Conservation (phyloP, 192 early-diverging fungal genomes). For the Podila minutissima region DNA sequence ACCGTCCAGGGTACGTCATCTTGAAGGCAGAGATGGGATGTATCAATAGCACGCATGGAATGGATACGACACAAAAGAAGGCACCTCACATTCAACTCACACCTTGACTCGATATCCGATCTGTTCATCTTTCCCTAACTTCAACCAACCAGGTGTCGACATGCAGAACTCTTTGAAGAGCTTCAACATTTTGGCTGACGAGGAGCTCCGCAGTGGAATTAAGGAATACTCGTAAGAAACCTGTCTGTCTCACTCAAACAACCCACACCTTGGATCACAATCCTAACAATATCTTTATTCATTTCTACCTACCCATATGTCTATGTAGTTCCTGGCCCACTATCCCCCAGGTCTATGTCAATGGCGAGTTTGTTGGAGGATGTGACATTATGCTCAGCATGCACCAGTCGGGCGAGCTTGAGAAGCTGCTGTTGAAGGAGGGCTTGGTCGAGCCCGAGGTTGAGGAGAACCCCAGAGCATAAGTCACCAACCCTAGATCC, state of each 20-base stretch:
- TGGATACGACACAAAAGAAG: too few species aligned
- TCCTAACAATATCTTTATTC: background rate
- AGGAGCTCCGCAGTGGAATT: constrained; percentile 90
- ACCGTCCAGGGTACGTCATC: constrained; percentile 68
- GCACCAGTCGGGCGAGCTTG: constrained; percentile 90
- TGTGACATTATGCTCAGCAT: constrained; percentile 93
- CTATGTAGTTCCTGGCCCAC: constrained; percentile 86
- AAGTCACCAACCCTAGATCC: background rate
- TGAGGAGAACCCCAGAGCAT: constrained; percentile 46
- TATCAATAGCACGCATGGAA: background rate
- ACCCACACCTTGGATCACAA: background rate
- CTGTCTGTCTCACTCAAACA: background rate
- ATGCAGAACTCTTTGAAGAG: constrained; percentile 68
- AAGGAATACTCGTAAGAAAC: constrained; percentile 85
- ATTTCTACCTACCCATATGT: background rate
- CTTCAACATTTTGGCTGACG: constrained; percentile 90
- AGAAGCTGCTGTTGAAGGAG: constrained; percentile 80
- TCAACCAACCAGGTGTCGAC: constrained; percentile 72
- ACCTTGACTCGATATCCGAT: background rate
- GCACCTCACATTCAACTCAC: background rate
- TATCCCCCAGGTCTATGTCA: constrained; percentile 95
- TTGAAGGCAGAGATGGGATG: background rate
- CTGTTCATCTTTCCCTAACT: background rate
- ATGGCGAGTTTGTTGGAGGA: constrained; percentile 96
- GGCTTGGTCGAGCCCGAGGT: constrained; percentile 62